These are phyloP conservation scores for Ustilago curta DNA, from an alignment of 1,284 basidiomycete species.

Conservation along the genomic window DNA sequence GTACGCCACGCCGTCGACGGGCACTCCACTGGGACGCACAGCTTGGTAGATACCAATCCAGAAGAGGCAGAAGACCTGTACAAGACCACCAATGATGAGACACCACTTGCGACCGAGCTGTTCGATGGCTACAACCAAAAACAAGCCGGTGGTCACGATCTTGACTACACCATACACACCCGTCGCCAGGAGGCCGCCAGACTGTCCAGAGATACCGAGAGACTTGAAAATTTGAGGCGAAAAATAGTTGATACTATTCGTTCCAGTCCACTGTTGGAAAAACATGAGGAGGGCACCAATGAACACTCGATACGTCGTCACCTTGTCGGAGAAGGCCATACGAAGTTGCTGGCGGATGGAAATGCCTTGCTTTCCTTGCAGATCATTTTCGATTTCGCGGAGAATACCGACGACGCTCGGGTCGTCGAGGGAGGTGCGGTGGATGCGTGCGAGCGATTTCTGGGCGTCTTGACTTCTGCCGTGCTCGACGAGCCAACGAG, in stretches of 20 bases:
- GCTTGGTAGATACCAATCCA: slow-evolving; percentile 51
- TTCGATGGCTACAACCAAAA: slow-evolving; percentile 48
- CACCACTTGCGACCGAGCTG: slow-evolving; percentile 53
- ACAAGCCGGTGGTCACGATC: slow-evolving; percentile 40
- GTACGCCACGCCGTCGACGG: slow-evolving; percentile 40
- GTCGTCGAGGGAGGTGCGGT: slow-evolving; percentile 17
- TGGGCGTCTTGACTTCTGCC: slow-evolving; percentile 35
- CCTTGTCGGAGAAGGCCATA: slow-evolving; percentile 70
- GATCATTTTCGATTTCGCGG: slow-evolving; percentile 44
- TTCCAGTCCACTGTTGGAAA: slow-evolving; percentile 60
- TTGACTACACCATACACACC: slow-evolving; percentile 54
- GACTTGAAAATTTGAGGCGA: slow-evolving; percentile 57
- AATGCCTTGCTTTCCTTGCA: slow-evolving; percentile 60
- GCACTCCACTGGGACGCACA: slow-evolving; percentile 34
- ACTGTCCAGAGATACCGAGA: slow-evolving; percentile 58
- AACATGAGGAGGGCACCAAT: slow-evolving; percentile 57
- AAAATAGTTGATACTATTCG: slow-evolving; percentile 53
- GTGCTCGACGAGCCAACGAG: slow-evolving; percentile 62
- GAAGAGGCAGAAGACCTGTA: slow-evolving; percentile 40
- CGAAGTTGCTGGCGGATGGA: slow-evolving; percentile 67
- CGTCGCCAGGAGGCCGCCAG: slow-evolving; percentile 48
- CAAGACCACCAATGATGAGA: slow-evolving; percentile 50
- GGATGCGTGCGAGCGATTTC: slow-evolving; percentile 33
- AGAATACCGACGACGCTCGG: slow-evolving; percentile 37
- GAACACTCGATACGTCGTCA: slow-evolving; percentile 67